Evolutionary conservation across 768 basidiomycete species (phyloP), one percentile per base, ranked within the genome.

Genomic region (Lactarius tabidus): DNA sequence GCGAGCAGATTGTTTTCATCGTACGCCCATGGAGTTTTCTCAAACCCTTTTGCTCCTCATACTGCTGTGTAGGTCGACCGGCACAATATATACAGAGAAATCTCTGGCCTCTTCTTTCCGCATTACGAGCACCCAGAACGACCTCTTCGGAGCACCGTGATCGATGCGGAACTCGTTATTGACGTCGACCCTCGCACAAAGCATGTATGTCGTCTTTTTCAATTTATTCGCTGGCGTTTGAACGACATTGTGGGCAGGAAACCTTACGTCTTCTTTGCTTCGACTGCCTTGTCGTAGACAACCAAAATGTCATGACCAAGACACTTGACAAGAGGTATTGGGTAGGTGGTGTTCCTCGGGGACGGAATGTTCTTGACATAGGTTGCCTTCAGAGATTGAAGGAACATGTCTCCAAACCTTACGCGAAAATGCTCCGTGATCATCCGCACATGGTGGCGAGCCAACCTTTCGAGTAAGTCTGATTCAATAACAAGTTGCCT

Each of bases 81-180:
- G 63, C 93, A 95, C 73, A 95, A 98, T 72, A 77, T 80, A 2
- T 98, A 94, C 74, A 88, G 90, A 65, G 75, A 84, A 71, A 76
- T 94, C 9, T 72, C 77, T 17, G 93, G 92, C 2, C 80, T 98
- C 45, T 92, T 83, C 77, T 98, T 99, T 72, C 97, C 96, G 28
- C 92, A 95, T 72, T 87, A 90, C 71, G 91, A 90, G 69, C 82
- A 88, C 66, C 86, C 84, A 2, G 78, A 78, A 67, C 79, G 78
- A 23, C 88, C 90, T 3, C 80, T 97, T 45, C 80, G 84, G 68
- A 88, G 90, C 72, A 92, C 92, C 0, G 79, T 99, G 12, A 76
- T 98, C 23, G 97, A 99, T 72, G 97, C 93, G 41, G 97, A 99
- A 74, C 85, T 98, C 51, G 94, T 99, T 6, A 79, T 93, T 59